Percentiles rank a stretch among this genome's conserved stretches.
These are phyloP conservation scores for Ceratocystis huliohia DNA, from an alignment of 2,329 filamentous ascomycete species.

Conservation along the genomic window DNA sequence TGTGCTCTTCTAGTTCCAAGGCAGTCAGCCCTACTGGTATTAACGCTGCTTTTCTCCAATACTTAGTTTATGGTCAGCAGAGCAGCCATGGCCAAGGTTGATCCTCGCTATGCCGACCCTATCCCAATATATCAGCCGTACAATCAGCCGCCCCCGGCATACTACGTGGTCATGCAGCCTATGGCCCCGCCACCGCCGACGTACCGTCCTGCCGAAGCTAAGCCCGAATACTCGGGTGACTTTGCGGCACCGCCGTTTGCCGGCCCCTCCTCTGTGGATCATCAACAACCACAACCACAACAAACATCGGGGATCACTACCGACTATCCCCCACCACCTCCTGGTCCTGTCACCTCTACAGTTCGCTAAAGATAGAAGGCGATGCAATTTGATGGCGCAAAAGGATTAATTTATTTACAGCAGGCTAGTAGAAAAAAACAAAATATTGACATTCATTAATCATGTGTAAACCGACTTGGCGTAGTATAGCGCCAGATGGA, in stretches of 20 bases:
- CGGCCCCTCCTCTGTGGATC: conserved; percentile 21
- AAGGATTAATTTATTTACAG: not conserved
- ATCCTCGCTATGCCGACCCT: conserved; percentile 38
- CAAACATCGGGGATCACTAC: conserved; percentile 8
- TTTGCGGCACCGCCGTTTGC: conserved; percentile 27
- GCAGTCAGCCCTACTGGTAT: not conserved
- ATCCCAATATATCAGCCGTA: conserved; percentile 29
- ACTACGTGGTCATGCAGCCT: conserved; percentile 38
- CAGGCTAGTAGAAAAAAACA: conserved; percentile 5
- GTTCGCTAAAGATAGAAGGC: not conserved
- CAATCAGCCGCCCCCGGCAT: conserved; percentile 26
- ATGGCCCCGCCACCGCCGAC: conserved; percentile 46
- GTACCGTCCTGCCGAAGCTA: conserved; percentile 41
- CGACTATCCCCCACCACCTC: conserved; percentile 20
- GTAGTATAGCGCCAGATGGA: no score
- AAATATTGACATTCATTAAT: conserved; percentile 5
- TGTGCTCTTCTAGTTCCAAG: not conserved
- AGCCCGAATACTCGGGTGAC: conserved; percentile 40
- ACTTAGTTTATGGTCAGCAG: conserved; percentile 41
- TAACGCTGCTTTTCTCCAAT: not conserved
- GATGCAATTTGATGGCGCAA: not conserved
- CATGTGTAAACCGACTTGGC: not conserved
- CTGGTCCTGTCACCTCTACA: not conserved
- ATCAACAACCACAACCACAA: not conserved
- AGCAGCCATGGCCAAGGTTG: conserved; percentile 34